phyloP scores from a whole-genome alignment of 2,329 filamentous ascomycete genomes.

The Cladosporium oxysporum region DNA sequence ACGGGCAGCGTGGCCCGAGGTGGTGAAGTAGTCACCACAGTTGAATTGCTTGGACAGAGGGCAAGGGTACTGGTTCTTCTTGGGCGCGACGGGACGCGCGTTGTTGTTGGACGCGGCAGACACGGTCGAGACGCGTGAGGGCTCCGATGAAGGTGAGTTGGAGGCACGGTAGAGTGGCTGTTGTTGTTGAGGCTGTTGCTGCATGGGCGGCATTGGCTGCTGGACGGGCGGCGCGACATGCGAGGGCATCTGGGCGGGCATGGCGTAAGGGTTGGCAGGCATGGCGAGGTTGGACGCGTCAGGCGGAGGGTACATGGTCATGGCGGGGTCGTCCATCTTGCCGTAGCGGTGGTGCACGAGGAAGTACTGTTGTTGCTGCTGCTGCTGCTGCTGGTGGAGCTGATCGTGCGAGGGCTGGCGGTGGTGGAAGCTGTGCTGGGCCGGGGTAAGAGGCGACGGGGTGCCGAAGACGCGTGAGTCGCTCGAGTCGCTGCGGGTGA shows the following conservation, averaged over 20 bases:
- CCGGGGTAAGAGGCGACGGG: constrained; percentile 51
- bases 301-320: constrained; percentile 40
- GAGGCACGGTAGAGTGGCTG: constrained; percentile 30
- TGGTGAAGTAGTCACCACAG: constrained; percentile 80
- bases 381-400: constrained; percentile 17
- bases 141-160: constrained; percentile 56
- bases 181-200: constrained; percentile 24
- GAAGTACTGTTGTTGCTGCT: constrained; percentile 25
- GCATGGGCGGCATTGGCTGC: constrained; percentile 16
- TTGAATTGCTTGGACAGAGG: constrained; percentile 69
- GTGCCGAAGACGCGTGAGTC: constrained; percentile 47
- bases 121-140: constrained; percentile 43
- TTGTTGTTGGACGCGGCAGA: constrained; percentile 46
- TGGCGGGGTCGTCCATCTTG: constrained; percentile 40
- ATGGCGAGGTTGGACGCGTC: constrained; percentile 34
- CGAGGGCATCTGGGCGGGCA: constrained; percentile 27
- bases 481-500: constrained; percentile 49
- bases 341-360: constrained; percentile 25
- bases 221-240: constrained; percentile 30
- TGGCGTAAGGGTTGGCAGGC: constrained; percentile 26
- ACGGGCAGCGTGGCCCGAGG: constrained; percentile 79
- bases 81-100: constrained; percentile 35
- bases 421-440: constrained; percentile 36
- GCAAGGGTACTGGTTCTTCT: constrained; percentile 73
- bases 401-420: constrained; percentile 21